Evolutionary conservation across 202 grass and related monocot genomes (phyloP).

Genomic region (Hordeum pubiflorum): DNA sequence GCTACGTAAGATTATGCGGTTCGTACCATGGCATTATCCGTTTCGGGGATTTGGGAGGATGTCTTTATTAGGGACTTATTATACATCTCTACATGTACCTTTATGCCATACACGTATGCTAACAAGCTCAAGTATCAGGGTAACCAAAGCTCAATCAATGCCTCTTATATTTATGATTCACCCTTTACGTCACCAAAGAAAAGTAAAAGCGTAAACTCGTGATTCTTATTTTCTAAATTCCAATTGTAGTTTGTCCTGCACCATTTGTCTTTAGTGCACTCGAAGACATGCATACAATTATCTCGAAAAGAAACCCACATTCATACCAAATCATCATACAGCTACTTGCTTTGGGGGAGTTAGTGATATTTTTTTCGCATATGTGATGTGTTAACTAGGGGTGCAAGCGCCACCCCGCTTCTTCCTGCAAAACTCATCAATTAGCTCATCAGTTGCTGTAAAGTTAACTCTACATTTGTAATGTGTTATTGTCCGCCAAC

Average conservation of each 20-base stretch:
- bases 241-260: not conserved
- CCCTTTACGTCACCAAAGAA: not conserved
- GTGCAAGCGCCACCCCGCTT: not conserved
- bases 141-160: not conserved
- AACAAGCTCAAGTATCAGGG: not conserved
- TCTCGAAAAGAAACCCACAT: not conserved
- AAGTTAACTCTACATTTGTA: not conserved
- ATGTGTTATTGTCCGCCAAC: not conserved
- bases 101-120: not conserved
- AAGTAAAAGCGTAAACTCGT: not conserved
- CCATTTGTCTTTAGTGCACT: not conserved
- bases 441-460: not conserved
- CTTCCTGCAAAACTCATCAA: not conserved
- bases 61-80: not conserved
- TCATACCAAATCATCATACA: not conserved
- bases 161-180: not conserved
- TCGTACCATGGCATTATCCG: not conserved
- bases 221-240: not conserved
- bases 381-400: not conserved
- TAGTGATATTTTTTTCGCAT: not conserved
- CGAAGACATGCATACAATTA: not conserved
- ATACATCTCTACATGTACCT: constrained; percentile 5
- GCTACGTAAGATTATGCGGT: not conserved
- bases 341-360: not conserved
- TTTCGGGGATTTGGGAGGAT: not conserved